These are phyloP conservation scores for Omphalotus guepiniiformis DNA, from an alignment of 768 basidiomycete genomes.

Conservation along the genomic window DNA sequence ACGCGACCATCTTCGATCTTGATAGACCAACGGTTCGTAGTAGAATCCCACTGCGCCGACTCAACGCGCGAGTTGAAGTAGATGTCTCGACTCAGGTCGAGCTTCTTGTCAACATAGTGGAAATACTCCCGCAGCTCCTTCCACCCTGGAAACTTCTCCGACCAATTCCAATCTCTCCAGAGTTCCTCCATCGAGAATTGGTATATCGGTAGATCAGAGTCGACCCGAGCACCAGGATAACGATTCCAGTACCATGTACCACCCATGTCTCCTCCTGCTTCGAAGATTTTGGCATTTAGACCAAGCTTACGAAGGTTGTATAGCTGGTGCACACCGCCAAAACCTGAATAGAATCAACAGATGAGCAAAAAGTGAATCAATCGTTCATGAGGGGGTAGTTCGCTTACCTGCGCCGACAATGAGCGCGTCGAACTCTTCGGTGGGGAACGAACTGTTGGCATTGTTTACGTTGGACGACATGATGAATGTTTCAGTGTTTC, in stretches of 20 bases:
- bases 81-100: slow-evolving; percentile 11
- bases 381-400: not conserved
- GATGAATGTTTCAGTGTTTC: not conserved
- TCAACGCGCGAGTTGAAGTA: slow-evolving; percentile 13
- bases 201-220: slow-evolving; percentile 14
- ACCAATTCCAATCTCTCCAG: slow-evolving; percentile 10
- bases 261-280: slow-evolving; percentile 13
- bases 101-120: slow-evolving; percentile 13
- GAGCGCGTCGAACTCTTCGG: slow-evolving; percentile 3
- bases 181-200: slow-evolving; percentile 13
- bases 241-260: slow-evolving; percentile 15
- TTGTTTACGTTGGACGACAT: not conserved
- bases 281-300: slow-evolving; percentile 11
- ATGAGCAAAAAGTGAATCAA: not conserved
- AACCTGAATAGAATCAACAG: not conserved
- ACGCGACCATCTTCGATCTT: slow-evolving; percentile 5
- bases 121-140: slow-evolving; percentile 14
- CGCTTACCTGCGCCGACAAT: slow-evolving; percentile 1
- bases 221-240: slow-evolving; percentile 13
- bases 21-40: slow-evolving; percentile 11
- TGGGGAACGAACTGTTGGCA: not conserved
- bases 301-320: slow-evolving; percentile 10
- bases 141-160: slow-evolving; percentile 10
- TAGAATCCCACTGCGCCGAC: slow-evolving; percentile 11
- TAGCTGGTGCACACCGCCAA: slow-evolving; percentile 6